Evolutionary conservation across 176 grass and related monocot genomes (phyloP).

Genomic region (Paspalum vaginatum): DNA sequence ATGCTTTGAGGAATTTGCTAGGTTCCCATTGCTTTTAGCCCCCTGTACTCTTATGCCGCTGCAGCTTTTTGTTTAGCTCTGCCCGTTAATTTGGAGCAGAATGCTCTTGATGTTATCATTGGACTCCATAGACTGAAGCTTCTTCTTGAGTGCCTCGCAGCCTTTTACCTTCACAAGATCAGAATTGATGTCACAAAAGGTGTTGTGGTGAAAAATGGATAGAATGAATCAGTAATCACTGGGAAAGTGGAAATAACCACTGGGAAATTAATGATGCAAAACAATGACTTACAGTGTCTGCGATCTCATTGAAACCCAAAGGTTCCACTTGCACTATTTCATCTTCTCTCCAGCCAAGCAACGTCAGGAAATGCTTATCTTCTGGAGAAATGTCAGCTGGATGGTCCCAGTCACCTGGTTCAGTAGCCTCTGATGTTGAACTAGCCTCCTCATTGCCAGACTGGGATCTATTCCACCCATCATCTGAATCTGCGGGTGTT

Average conservation of each 20-base stretch:
- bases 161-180: slow-evolving; percentile 46
- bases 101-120: slow-evolving; percentile 41
- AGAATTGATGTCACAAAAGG: slow-evolving; percentile 34
- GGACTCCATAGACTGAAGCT: slow-evolving; percentile 51
- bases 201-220: background rate
- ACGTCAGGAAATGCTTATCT: slow-evolving; percentile 54
- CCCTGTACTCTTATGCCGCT: background rate
- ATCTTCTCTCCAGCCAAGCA: slow-evolving; percentile 69
- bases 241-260: background rate
- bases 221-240: slow-evolving; percentile 10
- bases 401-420: slow-evolving; percentile 44
- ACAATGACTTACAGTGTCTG: slow-evolving; percentile 52
- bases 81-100: slow-evolving; percentile 36
- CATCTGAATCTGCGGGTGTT: slow-evolving; percentile 54
- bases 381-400: slow-evolving; percentile 44
- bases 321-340: slow-evolving; percentile 54
- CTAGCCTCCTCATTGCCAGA: slow-evolving; percentile 47
- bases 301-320: slow-evolving; percentile 66
- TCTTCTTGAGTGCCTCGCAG: slow-evolving; percentile 45
- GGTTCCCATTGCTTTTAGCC: background rate
- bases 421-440: slow-evolving; percentile 53
- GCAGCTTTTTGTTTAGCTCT: slow-evolving; percentile 35
- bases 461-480: slow-evolving; percentile 50
- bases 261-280: slow-evolving; percentile 39
- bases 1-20: slow-evolving; percentile 34